A percentile compares a stretch with the other conserved stretches of the same genome.
Evolutionary conservation across 2,329 filamentous ascomycete genomes (phyloP).

Genomic region (Arthrobotrys sphaeroides): DNA sequence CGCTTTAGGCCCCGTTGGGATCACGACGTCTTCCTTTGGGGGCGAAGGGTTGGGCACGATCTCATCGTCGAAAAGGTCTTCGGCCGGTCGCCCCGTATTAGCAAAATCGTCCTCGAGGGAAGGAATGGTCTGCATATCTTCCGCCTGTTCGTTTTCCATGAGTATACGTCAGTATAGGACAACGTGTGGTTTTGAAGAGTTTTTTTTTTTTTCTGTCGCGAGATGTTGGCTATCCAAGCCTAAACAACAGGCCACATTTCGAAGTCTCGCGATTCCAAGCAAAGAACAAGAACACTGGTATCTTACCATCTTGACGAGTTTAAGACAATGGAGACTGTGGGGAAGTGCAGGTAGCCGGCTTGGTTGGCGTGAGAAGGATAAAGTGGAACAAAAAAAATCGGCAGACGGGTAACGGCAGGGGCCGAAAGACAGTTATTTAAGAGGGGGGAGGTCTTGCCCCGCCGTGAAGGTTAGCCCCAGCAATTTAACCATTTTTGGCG

Average conservation of each 20-base stretch:
- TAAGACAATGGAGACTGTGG: neutral
- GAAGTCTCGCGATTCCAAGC: neutral
- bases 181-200: neutral
- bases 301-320: neutral
- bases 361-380: neutral
- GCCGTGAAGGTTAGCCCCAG: constrained; percentile 18
- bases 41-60: constrained; percentile 54
- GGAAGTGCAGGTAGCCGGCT: neutral
- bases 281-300: neutral
- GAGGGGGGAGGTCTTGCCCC: constrained; percentile 30
- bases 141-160: constrained; percentile 20
- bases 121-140: constrained; percentile 39
- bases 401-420: constrained; percentile 13
- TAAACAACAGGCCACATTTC: neutral
- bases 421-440: constrained; percentile 26
- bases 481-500: constrained; percentile 11
- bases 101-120: constrained; percentile 56
- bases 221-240: neutral
- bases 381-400: constrained; percentile 10
- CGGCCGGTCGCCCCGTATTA: constrained; percentile 56
- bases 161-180: neutral
- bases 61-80: constrained; percentile 57
- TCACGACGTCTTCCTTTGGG: constrained; percentile 44
- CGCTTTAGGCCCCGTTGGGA: constrained; percentile 48
- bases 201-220: neutral